Base-by-base conservation (phyloP, 306 rosid genomes). In the Rosa chinensis region DNA sequence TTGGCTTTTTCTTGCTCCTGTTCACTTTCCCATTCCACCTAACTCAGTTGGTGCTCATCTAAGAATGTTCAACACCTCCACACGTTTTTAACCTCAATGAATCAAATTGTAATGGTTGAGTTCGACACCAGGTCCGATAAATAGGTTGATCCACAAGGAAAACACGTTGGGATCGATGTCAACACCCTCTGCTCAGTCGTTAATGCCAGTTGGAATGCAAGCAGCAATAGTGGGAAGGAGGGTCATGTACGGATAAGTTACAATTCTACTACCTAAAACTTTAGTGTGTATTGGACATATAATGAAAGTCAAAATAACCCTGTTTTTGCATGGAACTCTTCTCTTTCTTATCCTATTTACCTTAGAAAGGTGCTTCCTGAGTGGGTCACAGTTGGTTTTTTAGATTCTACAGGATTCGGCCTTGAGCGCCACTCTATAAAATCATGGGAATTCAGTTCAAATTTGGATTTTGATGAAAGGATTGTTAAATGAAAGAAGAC, bases 1-100 rank as follows among this genome's bases (percentile, higher is more conserved):
- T 84, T 5, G 66, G 81, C 67, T 80, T 84, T 52, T 79, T 70
- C 52, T 53, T 7, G 76, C 78, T n/a, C 79, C 79, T 20, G n/a
- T 13, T 55, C 76, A 40, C 20, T 32, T 13, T 8, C 43, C 6
- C 2, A 28, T 55, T 50, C 78, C 76, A 12, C 68, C 16, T 35
- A n/a, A 76, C 71, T 84, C 83, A 9, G 77, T 48, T 2, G 74
- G 83, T 8, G 68, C 32, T 12, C 10, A 45, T 55, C 66, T 83
- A 0, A 77, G 83, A 44, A 55, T 83, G 18, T 74, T 68, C 78
- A 72, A 20, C 12, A 2, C 13, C 61, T 45, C 64, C 79, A 25
- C 52, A 21, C 50, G 28, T 12, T 11, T 5, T 13, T 47, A 45
- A 40, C 6, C n/a, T 50, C 56, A 3, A 28, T 39, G 43, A 72